Conservation (phyloP, 78 protist species). For the Dictyostelium capitatum region DNA sequence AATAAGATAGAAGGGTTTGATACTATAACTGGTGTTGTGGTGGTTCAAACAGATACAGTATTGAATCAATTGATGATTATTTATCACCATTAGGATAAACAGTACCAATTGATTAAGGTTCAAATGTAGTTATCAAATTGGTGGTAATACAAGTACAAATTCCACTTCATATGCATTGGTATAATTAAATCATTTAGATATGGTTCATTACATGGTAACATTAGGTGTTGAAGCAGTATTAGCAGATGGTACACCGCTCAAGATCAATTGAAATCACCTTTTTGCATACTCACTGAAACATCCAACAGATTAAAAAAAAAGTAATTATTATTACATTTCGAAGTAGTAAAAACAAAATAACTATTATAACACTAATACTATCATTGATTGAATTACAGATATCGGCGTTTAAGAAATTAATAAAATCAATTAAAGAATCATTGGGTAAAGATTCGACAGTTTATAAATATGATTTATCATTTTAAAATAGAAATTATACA, state of each 20-base stretch:
- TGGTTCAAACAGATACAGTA: constrained; percentile 91
- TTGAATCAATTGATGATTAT: constrained; percentile 81
- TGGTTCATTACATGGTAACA: constrained; percentile 94
- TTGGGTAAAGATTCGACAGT: constrained; percentile 81
- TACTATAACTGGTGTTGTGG: constrained; percentile 72
- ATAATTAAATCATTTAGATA: constrained; percentile 94
- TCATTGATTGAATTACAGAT: neutral
- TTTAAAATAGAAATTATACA: no score
- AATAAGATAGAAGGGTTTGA: constrained; percentile 40
- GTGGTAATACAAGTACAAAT: constrained; percentile 97
- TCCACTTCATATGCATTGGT: no score
- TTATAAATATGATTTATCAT: constrained; percentile 90
- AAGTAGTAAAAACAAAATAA: neutral
- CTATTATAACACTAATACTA: neutral
- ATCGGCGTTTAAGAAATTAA: constrained; percentile 73
- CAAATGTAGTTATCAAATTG: constrained; percentile 96
- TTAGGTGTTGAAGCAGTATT: constrained; percentile 94
- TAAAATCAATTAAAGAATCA: constrained; percentile 90
- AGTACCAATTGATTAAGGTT: constrained; percentile 97
- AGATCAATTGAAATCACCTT: constrained; percentile 71
- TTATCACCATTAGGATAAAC: constrained; percentile 80
- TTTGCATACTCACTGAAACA: constrained; percentile 93
- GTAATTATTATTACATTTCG: no score
- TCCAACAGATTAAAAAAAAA: constrained; percentile 53
- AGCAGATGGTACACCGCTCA: constrained; percentile 88